Base-by-base conservation (phyloP, 108 stramenopile species). In the Epithemia pelagica region DNA sequence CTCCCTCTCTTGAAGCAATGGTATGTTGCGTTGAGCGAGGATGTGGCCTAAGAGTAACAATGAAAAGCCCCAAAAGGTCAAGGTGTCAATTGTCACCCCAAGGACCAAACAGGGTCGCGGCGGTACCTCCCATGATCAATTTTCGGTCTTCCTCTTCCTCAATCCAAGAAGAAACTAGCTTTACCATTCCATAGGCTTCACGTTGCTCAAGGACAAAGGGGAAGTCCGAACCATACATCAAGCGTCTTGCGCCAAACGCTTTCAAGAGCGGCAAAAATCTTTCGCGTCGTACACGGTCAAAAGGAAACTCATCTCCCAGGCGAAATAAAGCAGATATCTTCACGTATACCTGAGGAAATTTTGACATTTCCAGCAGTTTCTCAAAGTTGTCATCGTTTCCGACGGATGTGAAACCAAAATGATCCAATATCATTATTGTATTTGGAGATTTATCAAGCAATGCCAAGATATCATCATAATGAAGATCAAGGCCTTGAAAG, bases 261-360 rank as follows among this genome's bases (percentile, higher is more conserved):
- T 81, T 61, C 53, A 95, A 33, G 18, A 95, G 70, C 28, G 88
- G 89, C 19, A 71, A 67, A 55, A 95, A 85, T 54, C 94, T 77
- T 56, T 74, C 69, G 8, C 56, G 59, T 72, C 60, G 78, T 20
- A 95, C 75, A 28, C 55, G 67, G 8, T 81, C 68, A 54, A 87
- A 91, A 3, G 87, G 88, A 21, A 77, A 69, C 19, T 28, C 28
- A 58, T 84, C 91, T 0, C 59, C 68, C 30, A 86, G 77, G 27
- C 94, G 88, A 70, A 95, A 95, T 28, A 91, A 61, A 7, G 94
- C 94, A 8, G 89, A 91, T 23, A 89, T 79, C 57, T 95, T 95
- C 0, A 95, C 83, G 33, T 67, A 60, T 0, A 91, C 81, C 32
- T 86, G 74, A 2, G 84, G 85, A 70, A 85, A 85, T 68, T 87